Base-by-base conservation (phyloP, 2,329 filamentous ascomycete species). In the Botryotinia calthae region DNA sequence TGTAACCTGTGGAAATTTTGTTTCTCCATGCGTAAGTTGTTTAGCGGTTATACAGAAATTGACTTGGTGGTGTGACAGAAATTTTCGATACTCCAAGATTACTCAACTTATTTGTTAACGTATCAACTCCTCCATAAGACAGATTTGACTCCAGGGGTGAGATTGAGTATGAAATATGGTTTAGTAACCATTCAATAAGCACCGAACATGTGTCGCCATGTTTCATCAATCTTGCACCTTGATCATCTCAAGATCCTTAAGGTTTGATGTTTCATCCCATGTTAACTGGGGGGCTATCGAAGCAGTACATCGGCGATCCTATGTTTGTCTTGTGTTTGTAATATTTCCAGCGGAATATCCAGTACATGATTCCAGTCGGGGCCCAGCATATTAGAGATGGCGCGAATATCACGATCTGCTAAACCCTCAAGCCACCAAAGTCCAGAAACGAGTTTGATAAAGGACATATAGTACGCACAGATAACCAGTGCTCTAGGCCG, bases 291-390 rank as follows among this genome's bases (percentile, higher is more conserved):
- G 6, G 14, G 2, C 70, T 64, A 72, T n/a, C 70, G 71, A 59
- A 76, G 72, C 8, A 76, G 66, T 31, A 74, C 56, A 28, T 84
- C 4, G 80, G 82, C 20, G 51, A 74, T 72, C 46, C 71, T 74
- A 18, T 72, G 62, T 25, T 31, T 68, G 28, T 76, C 65, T 37
- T 37, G 28, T n/a, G 72, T 72, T 20, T 25, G 56, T 12, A 66
- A 63, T n/a, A 71, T 71, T 48, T 72, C 61, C 6, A 75, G 37
- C 10, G 76, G 76, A 51, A 76, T 51, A 42, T 48, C 12, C 66
- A 77, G 58, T 31, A 74, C 68, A 44, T 31, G 25, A 58, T 54
- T n/a, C 73, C 74, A 77, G 25, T 72, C 37, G 34, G 58, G 37
- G 7, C 72, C 73, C 7, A 77, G 56, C 22, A 72, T 68, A 6